Evolutionary conservation across 768 basidiomycete species (phyloP).

Genomic region (Boletus eberwhitei): DNA sequence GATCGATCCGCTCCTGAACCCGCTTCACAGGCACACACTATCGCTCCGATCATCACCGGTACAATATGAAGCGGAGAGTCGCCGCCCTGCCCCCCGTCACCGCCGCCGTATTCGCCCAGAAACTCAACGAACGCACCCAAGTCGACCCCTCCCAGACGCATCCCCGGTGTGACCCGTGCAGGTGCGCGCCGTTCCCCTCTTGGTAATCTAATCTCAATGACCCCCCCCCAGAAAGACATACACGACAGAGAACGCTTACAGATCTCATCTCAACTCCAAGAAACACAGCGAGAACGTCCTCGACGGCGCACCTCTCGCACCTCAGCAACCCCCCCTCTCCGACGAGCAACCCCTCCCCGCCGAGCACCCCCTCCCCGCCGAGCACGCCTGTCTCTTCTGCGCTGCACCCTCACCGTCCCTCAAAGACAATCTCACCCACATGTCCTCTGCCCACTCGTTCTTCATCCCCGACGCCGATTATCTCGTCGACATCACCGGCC

Average conservation of each 20-base stretch:
- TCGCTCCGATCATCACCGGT: constrained; percentile 91
- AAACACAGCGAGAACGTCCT: constrained; percentile 81
- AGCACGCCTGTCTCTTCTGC: constrained; percentile 87
- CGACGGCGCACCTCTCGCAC: constrained; percentile 35
- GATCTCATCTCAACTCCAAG: constrained; percentile 83
- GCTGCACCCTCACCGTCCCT: constrained; percentile 45
- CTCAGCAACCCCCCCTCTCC: neutral
- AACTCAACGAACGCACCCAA: constrained; percentile 73
- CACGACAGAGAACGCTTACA: constrained; percentile 84
- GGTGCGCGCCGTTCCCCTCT: constrained; percentile 46
- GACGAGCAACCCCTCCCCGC: too few species aligned
- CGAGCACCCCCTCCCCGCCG: neutral
- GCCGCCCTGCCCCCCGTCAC: constrained; percentile 86
- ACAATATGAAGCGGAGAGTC: constrained; percentile 97
- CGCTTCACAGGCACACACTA: constrained; percentile 71
- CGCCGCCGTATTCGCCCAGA: constrained; percentile 75
- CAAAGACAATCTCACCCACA: constrained; percentile 75
- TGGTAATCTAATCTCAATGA: neutral
- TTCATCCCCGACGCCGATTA: constrained; percentile 94
- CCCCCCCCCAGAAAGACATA: constrained; percentile 69
- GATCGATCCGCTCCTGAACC: neutral
- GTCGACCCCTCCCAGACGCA: constrained; percentile 62
- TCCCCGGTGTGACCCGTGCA: constrained; percentile 75
- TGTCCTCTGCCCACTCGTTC: constrained; percentile 87
- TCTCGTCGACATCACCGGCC: constrained; percentile 77